Base-by-base conservation (phyloP, 805 yeast species). In the Hanseniaspora guilliermondii region DNA sequence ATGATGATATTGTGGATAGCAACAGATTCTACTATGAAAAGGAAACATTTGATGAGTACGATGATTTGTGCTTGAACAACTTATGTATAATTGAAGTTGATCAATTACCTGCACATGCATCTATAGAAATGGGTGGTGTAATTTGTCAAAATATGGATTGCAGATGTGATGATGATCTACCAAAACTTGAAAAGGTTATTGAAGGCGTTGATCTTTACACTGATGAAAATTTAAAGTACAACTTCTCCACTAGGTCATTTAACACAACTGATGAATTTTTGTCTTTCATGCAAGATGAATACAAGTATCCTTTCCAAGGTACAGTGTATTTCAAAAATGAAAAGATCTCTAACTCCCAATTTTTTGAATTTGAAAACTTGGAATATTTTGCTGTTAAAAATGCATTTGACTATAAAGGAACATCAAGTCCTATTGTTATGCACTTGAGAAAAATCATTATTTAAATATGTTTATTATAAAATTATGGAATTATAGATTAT, bases 371-470 rank as follows among this genome's bases (percentile, higher is more conserved):
- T 46, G 47, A 58, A n/a, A 58, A 59, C 35, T 49, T 63, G 3
- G 68, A 61, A 48, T 58, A 57, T 9, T 60, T 55, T 40, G 67
- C 68, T 1, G 69, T 66, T 0, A 58, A 61, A 37, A 27, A 46
- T n/a, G 62, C 65, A 4, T 66, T 56, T 49, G 64, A 66, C 56
- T 57, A 53, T 40, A 49, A 55, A 8, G 68, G 68, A 12, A 19
- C 38, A 2, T 50, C 56, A 36, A 56, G 60, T 46, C 30, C 39
- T 6, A 61, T 56, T 42, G 68, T 62, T 12, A 52, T 61, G 6
- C 65, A 50, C 14, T 25, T 17, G 33, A 48, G 42, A 25, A 27
- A 21, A 35, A 42, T 42, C 4, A 35, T 27, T 42, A 50, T 56
- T 21, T 55, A 35, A 22, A 30, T 2, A 6, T 30, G 12, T 30